Conservation (phyloP, 495 filamentous ascomycete species). For the Aspergillus affinis region DNA sequence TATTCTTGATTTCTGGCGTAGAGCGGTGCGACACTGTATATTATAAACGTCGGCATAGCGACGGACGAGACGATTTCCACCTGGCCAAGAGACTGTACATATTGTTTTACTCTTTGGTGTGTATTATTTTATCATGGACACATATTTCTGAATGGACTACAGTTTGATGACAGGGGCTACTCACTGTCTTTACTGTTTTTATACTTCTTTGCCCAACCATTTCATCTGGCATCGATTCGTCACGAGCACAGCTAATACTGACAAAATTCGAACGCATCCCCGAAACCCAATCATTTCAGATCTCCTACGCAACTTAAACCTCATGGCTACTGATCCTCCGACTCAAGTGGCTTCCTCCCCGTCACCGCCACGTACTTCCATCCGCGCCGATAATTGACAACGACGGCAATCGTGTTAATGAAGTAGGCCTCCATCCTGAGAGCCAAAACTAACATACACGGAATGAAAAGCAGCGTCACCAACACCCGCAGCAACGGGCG, state of each 20-base stretch:
- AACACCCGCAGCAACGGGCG: slow-evolving; percentile 49
- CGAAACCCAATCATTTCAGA: background rate
- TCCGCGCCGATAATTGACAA: slow-evolving; percentile 32
- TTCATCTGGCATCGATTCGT: too few species aligned
- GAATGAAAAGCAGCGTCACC: slow-evolving; percentile 45
- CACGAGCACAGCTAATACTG: too few species aligned
- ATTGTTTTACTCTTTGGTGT: background rate
- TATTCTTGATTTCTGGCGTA: slow-evolving; percentile 3
- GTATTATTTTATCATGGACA: background rate
- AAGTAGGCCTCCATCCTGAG: slow-evolving; percentile 43
- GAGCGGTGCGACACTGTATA: background rate
- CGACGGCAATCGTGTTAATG: slow-evolving; percentile 46
- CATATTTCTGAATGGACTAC: background rate
- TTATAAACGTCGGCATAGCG: background rate
- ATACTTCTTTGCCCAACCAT: too few species aligned
- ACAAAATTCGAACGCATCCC: background rate
- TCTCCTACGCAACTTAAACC: too few species aligned
- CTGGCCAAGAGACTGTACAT: background rate
- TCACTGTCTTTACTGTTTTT: too few species aligned
- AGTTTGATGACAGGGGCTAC: background rate
- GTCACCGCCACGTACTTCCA: slow-evolving; percentile 39
- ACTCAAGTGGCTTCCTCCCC: slow-evolving; percentile 25
- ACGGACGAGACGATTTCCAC: background rate
- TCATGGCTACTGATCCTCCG: background rate
- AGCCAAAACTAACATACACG: slow-evolving; percentile 45